Evolutionary conservation across 2,329 filamentous ascomycete genomes (phyloP).

Genomic region (Pseudogymnoascus verrucosus): DNA sequence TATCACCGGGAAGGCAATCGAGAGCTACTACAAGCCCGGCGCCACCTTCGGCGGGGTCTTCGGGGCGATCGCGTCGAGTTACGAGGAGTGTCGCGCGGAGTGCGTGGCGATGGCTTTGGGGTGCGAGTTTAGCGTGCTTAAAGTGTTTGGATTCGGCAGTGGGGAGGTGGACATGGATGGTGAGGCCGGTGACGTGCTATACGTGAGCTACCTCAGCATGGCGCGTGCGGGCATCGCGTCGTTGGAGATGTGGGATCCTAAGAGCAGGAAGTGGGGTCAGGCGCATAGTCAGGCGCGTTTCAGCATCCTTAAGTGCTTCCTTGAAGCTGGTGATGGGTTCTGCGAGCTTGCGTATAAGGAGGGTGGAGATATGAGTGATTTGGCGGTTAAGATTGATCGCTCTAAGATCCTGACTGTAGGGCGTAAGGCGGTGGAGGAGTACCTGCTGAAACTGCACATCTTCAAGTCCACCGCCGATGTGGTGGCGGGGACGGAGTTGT

Average conservation of each 20-base stretch:
- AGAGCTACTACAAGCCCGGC: slow-evolving; percentile 86
- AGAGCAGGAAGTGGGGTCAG: slow-evolving; percentile 85
- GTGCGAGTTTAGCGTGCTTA: slow-evolving; percentile 80
- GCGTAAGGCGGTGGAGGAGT: slow-evolving; percentile 71
- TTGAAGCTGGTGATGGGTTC: slow-evolving; percentile 79
- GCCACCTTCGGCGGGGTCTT: slow-evolving; percentile 95
- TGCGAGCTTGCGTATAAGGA: slow-evolving; percentile 68
- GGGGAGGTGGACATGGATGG: slow-evolving; percentile 63
- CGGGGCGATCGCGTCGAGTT: slow-evolving; percentile 75
- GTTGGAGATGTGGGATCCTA: slow-evolving; percentile 91
- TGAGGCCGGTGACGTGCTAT: slow-evolving; percentile 79
- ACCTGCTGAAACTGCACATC: slow-evolving; percentile 84
- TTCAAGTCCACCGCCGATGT: slow-evolving; percentile 89
- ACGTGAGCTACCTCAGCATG: slow-evolving; percentile 85
- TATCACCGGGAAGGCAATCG: slow-evolving; percentile 66
- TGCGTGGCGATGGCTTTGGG: slow-evolving; percentile 86
- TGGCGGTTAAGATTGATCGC: slow-evolving; percentile 76
- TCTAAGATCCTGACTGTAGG: slow-evolving; percentile 79
- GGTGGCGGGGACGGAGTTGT: slow-evolving; percentile 67
- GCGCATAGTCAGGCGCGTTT: slow-evolving; percentile 87
- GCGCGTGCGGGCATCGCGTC: slow-evolving; percentile 83
- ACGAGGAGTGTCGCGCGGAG: slow-evolving; percentile 92
- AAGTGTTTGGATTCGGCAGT: slow-evolving; percentile 87
- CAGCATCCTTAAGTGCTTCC: slow-evolving; percentile 77
- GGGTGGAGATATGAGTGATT: slow-evolving; percentile 64